Evolutionary conservation across 1,284 basidiomycete genomes (phyloP).

Genomic region (Malassezia japonica): DNA sequence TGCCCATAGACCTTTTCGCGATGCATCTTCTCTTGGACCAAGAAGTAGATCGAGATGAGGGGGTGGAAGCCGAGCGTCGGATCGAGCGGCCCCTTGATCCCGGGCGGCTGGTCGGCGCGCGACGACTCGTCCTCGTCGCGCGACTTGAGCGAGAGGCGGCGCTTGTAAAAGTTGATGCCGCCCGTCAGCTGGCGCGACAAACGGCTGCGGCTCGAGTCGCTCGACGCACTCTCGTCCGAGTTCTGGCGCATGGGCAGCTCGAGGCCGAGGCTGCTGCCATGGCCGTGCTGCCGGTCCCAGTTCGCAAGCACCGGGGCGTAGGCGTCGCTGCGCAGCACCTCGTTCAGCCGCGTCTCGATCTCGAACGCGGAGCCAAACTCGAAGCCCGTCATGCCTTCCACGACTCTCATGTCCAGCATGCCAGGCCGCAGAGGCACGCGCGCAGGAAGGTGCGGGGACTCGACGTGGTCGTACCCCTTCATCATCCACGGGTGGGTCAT

Average conservation of each 20-base stretch:
- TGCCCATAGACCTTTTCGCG: slow-evolving; percentile 84
- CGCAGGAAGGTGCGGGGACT: slow-evolving; percentile 73
- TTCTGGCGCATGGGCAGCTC: no score
- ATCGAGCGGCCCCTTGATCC: slow-evolving; percentile 54
- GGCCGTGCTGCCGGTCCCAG: slow-evolving; percentile 55
- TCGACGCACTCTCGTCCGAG: neutral
- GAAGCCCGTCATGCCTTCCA: slow-evolving; percentile 88
- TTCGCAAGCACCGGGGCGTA: slow-evolving; percentile 65
- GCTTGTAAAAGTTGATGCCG: slow-evolving; percentile 86
- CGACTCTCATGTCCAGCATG: slow-evolving; percentile 74
- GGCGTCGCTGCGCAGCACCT: slow-evolving; percentile 66
- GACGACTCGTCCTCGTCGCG: slow-evolving; percentile 14
- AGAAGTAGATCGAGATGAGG: slow-evolving; percentile 88
- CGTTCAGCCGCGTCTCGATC: slow-evolving; percentile 64
- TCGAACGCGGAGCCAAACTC: slow-evolving; percentile 85
- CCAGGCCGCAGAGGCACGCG: slow-evolving; percentile 77
- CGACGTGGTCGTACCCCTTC: slow-evolving; percentile 70
- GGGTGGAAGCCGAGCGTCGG: slow-evolving; percentile 90
- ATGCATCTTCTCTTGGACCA: slow-evolving; percentile 89
- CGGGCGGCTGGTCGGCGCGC: slow-evolving; percentile 2
- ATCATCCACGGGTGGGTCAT: slow-evolving; percentile 87
- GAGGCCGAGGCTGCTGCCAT: slow-evolving; percentile 20
- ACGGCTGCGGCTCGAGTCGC: slow-evolving; percentile 23
- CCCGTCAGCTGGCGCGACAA: slow-evolving; percentile 64
- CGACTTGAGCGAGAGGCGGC: slow-evolving; percentile 57